Base-by-base conservation (phyloP, 805 yeast species). In the Teunomyces tritomae region DNA sequence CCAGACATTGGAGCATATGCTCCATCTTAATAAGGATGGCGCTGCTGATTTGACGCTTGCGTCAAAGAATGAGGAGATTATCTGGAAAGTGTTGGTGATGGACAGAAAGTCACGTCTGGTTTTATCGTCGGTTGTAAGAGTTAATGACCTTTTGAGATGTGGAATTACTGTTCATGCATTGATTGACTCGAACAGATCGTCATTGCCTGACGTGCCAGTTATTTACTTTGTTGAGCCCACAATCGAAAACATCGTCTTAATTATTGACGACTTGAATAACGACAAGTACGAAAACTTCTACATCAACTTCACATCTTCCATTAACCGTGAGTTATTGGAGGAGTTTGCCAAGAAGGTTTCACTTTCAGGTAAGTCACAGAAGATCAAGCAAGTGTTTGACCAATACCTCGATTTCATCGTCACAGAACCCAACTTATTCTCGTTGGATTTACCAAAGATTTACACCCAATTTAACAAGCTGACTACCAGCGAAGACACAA, bases 191-290 rank as follows among this genome's bases (percentile, higher is more conserved):
- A 80, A 78, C 49, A 76, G 99, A 51, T 81, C 91, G n/a, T 79
- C 92, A 1, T 75, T 94, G 44, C 91, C 96, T 1, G 99, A 94
- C 58, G 98, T 92, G 10, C 97, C 98, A 0, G 98, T 83, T 3
- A 81, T 94, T 40, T 94, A 94, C 68, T 92, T 94, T 57, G 85
- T 94, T 29, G 86, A 87, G 49, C 98, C 99, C 5, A 87, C 94
- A 0, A 71, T 77, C 26, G 92, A 81, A 42, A 94, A 94, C 62
- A 74, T 94, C 36, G 70, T 79, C 28, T 61, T 68, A 28, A 87
- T 94, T 32, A 78, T 88, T 8, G 77, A 80, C 43, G 99, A 94
- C 63, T 68, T 94, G 47, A 78, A 80, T 28, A 71, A 72, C 37
- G 95, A 88, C 51, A 82, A 83, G 55, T 94, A 94, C 63, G 87